Conservation (phyloP, 2,329 filamentous ascomycete genomes). For the Dactylellina sp. region DNA sequence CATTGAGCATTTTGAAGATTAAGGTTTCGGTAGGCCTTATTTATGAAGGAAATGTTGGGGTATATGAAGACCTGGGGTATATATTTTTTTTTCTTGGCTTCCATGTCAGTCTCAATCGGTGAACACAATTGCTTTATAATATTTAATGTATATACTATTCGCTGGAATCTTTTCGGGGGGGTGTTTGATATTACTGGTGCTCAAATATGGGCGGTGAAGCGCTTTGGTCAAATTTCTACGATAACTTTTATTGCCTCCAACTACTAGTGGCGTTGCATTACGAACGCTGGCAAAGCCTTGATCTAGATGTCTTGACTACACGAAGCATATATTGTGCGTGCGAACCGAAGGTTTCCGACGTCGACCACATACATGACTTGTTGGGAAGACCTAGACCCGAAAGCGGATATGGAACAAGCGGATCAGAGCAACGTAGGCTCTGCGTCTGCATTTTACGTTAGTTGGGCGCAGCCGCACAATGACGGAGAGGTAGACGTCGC, state of each 20-base stretch:
- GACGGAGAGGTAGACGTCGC: constrained; percentile 19
- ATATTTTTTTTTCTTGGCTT: neutral
- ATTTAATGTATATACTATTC: constrained; percentile 36
- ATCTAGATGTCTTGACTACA: too few relatives aligned
- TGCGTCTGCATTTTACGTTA: neutral
- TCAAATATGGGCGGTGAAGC: constrained; percentile 36
- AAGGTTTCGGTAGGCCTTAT: constrained; percentile 6
- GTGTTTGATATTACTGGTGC: constrained; percentile 17
- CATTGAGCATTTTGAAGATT: constrained; percentile 40
- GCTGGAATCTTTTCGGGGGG: neutral
- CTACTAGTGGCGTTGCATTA: constrained; percentile 4
- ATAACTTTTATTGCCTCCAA: constrained; percentile 19
- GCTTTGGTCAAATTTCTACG: too few relatives aligned
- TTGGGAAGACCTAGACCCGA: too few relatives aligned
- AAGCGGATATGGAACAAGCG: neutral
- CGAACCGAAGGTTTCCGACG: constrained; percentile 16
- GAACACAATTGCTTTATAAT: constrained; percentile 17
- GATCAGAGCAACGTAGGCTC: neutral
- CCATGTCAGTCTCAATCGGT: neutral
- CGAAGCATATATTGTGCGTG: neutral
- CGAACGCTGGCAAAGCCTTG: constrained; percentile 1
- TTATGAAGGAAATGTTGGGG: constrained; percentile 18
- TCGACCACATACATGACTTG: constrained; percentile 19
- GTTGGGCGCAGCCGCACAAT: constrained; percentile 31
- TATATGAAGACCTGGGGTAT: too few relatives aligned